Evolutionary conservation across 257 asterid species (phyloP).

Genomic region (Paulownia fortunei): DNA sequence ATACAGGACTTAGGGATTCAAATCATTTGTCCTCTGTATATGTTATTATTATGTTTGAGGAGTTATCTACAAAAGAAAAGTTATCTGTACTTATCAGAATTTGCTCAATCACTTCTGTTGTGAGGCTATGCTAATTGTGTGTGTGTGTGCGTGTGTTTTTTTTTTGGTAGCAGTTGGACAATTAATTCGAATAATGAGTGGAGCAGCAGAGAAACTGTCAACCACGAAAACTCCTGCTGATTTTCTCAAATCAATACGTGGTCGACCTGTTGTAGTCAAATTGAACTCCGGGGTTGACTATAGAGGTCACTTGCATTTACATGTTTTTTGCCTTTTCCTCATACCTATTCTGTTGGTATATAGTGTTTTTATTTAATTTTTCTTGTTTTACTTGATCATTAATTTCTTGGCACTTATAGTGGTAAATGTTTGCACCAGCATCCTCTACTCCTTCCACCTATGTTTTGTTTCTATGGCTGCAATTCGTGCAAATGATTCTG

Average conservation of each 20-base stretch:
- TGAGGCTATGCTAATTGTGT: conserved; percentile 15
- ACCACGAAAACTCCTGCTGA: conserved; percentile 91
- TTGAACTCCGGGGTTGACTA: conserved; percentile 95
- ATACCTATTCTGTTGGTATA: not conserved
- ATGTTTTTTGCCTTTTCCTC: not conserved
- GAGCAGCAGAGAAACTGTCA: conserved; percentile 68
- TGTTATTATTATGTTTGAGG: no score
- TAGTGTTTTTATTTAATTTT: not conserved
- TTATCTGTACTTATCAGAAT: not conserved
- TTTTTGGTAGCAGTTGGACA: conserved; percentile 23
- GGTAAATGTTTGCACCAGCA: not conserved
- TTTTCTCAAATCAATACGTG: conserved; percentile 94
- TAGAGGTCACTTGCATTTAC: conserved; percentile 58
- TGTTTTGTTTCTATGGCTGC: not conserved
- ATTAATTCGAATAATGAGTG: conserved; percentile 62
- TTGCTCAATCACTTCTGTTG: not conserved
- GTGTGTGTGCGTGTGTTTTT: not conserved
- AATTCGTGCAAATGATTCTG: not conserved
- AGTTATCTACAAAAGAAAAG: not conserved
- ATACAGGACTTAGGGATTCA: no score
- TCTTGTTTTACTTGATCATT: not conserved
- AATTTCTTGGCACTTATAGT: not conserved
- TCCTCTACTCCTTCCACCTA: not conserved
- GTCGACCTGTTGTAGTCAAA: conserved; percentile 97
- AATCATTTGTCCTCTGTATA: not conserved